A percentile compares a stretch with the other conserved stretches of the same genome.
phyloP scores from a whole-genome alignment of 2,329 filamentous ascomycete species.

The Claviceps sp. region DNA sequence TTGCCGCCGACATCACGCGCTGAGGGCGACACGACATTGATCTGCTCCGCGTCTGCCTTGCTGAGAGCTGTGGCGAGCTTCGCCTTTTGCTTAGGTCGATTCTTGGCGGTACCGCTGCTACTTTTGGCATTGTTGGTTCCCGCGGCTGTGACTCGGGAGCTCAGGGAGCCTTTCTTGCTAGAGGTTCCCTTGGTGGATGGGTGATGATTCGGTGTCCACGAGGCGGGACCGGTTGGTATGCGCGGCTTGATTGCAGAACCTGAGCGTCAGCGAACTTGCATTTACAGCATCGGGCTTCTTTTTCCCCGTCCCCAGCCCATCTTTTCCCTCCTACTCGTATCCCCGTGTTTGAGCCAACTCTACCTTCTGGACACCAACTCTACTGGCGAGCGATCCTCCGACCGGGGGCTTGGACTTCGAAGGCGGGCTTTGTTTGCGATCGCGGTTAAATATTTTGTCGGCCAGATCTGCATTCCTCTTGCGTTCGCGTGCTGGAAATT shows the following conservation, averaged over 20 bases:
- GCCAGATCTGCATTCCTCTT: conserved; percentile 62
- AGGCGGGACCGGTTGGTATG: conserved; percentile 21
- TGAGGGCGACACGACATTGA: conserved; percentile 18
- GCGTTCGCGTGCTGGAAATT: conserved; percentile 43
- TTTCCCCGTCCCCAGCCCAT: background rate
- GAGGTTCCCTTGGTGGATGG: conserved; percentile 23
- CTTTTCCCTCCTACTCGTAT: background rate
- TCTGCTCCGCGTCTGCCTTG: conserved; percentile 26
- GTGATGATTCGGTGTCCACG: conserved; percentile 63
- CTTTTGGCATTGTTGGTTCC: conserved; percentile 13
- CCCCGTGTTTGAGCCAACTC: background rate
- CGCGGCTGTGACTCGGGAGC: conserved; percentile 31
- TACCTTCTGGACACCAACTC: conserved; percentile 63
- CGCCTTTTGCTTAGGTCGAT: conserved; percentile 16
- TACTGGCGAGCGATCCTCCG: conserved; percentile 51
- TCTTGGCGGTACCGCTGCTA: conserved; percentile 4
- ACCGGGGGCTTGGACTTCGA: conserved; percentile 29
- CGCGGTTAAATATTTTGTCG: conserved; percentile 53
- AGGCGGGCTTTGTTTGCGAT: conserved; percentile 45
- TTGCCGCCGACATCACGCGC: conserved; percentile 8
- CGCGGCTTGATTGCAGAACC: background rate
- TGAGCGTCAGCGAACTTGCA: background rate
- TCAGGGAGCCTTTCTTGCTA: conserved; percentile 24
- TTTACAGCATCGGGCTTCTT: background rate
- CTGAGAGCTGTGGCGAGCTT: conserved; percentile 33